A percentile compares a stretch with the other conserved stretches of the same genome.
phyloP scores from a whole-genome alignment of 2,329 filamentous ascomycete species.

The Aspergillus quadrilineatus region DNA sequence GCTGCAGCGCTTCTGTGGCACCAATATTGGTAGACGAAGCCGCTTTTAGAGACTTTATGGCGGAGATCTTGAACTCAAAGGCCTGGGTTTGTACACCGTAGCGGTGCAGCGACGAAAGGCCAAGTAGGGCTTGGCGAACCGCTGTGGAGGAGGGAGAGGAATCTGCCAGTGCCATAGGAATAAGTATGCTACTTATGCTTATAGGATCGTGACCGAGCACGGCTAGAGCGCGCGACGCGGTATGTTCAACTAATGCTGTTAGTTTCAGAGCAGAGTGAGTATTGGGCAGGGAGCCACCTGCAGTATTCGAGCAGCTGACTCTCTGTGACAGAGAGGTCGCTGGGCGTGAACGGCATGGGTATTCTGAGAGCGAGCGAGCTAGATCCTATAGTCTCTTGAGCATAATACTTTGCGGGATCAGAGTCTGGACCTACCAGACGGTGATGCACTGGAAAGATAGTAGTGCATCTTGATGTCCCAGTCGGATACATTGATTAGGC shows the following conservation, averaged over 20 bases:
- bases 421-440: no score
- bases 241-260: constrained; percentile 9
- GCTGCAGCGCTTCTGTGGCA: constrained; percentile 9
- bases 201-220: not conserved
- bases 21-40: not conserved
- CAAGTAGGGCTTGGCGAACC: no score
- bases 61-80: not conserved
- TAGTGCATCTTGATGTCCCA: no score
- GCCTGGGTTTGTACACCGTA: no score
- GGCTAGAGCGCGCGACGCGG: constrained; percentile 5
- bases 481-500: no score
- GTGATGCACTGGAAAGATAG: no score
- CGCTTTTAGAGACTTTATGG: constrained; percentile 5
- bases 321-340: constrained; percentile 3
- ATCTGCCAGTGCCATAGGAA: no score
- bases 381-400: no score
- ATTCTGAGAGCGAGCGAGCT: not conserved
- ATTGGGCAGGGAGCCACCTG: not conserved
- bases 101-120: no score
- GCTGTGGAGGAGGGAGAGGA: no score
- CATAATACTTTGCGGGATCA: no score
- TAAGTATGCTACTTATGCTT: no score
- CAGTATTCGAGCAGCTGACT: constrained; percentile 12
- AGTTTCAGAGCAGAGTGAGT: not conserved
- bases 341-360: not conserved